These are phyloP conservation scores for Tricholoma saponaceum DNA, from an alignment of 768 basidiomycete species.

Conservation along the genomic window DNA sequence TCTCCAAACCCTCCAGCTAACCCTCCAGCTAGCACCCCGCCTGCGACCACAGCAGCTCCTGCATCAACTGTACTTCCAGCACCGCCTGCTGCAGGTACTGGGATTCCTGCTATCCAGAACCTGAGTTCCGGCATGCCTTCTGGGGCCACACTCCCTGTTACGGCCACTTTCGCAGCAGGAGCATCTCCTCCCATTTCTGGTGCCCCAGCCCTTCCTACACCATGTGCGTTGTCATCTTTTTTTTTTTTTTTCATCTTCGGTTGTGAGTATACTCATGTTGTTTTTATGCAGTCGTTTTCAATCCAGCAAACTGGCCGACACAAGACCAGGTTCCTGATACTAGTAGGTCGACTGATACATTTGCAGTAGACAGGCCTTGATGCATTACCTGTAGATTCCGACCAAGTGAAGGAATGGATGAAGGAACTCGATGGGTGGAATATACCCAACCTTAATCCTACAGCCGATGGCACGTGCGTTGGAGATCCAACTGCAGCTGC, in stretches of 20 bases:
- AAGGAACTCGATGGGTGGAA: conserved; percentile 65
- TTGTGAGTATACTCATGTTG: neutral
- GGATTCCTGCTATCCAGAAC: conserved; percentile 52
- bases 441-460: conserved; percentile 65
- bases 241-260: neutral
- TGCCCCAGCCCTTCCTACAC: conserved; percentile 60
- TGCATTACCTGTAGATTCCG: conserved; percentile 35
- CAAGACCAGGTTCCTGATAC: conserved; percentile 60
- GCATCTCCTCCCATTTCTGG: conserved; percentile 59
- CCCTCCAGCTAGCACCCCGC: neutral
- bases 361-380: neutral
- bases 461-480: conserved; percentile 64
- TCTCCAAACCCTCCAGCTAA: neutral
- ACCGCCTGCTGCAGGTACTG: conserved; percentile 36
- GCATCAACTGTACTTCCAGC: conserved; percentile 38
- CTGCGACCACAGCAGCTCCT: conserved; percentile 12
- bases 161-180: conserved; percentile 54
- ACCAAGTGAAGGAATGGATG: conserved; percentile 72
- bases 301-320: conserved; percentile 48
- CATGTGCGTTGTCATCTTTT: conserved; percentile 45
- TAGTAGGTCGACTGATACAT: conserved; percentile 32
- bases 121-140: conserved; percentile 65
- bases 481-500: conserved; percentile 53
- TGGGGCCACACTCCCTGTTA: conserved; percentile 41
- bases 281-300: conserved; percentile 21